Evolutionary conservation across 2,329 filamentous ascomycete genomes (phyloP), one percentile per base, ranked within the genome.

Genomic region (Fusarium newnesense): DNA sequence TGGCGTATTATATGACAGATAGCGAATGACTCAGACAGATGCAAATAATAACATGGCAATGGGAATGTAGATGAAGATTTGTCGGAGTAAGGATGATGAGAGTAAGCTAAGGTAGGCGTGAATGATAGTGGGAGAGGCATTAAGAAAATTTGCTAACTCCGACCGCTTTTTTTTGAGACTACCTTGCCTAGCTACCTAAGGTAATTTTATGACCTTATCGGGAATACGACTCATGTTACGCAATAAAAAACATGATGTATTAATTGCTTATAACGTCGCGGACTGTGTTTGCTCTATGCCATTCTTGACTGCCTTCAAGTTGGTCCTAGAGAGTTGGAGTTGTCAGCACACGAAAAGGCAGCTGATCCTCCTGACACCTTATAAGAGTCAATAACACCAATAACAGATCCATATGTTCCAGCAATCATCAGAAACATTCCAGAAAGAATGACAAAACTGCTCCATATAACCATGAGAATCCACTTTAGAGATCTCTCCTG

Each of bases 371-470:
- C 81, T 7, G 76, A 76, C 30, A 58, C 64, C 46, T 78, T 77
- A 60, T 85, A 85, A 5, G 77, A 77, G 9, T 82, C 78, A 2
- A 77, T 80, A 28, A 76, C 75, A 11, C 75, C 76, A 21, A 84
- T 77, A 26, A 87, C 75, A 4, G 84, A 84, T 9, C 84, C 84
- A 52, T 86, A 86, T 0, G 84, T 85, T 8, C 85, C 85, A 19
- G 79, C 81, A 34, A 86, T 75, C 80, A 83, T 86, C 10, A 85
- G 64, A 68, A 86, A 86, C 0, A 60, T 76, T 15, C 76, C 77
- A 4, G 69, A 74, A 12, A 74, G 24, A 32, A 74, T 69, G 16
- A 74, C 72, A 10, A 75, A 74, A 8, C 44, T 21, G 13, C 49
- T 28, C 60, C 67, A 75, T 18, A 28, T 26, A 19, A 67, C 68